phyloP scores from a whole-genome alignment of 257 asterid genomes.

The Scutellaria galericulata region DNA sequence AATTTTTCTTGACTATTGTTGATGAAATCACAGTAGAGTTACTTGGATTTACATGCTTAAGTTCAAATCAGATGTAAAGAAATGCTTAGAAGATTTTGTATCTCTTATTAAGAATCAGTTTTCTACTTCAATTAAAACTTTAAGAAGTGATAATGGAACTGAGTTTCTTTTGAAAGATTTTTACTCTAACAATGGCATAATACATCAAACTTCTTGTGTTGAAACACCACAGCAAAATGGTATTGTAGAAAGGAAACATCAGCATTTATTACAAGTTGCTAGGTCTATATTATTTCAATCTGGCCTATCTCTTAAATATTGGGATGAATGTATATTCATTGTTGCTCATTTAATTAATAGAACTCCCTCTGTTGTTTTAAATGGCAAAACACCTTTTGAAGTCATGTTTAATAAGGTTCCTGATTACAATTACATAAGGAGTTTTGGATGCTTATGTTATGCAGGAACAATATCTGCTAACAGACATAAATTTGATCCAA shows the following conservation, averaged over 20 bases:
- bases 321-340: not conserved
- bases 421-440: not conserved
- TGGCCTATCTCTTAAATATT: not conserved
- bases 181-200: not conserved
- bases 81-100: not conserved
- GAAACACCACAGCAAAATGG: not conserved
- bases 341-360: not conserved
- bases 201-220: not conserved
- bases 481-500: not conserved
- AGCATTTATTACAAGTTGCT: not conserved
- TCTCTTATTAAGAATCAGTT: not conserved
- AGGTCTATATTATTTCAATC: not conserved
- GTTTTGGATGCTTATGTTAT: not conserved
- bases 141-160: not conserved
- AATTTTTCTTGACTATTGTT: not conserved
- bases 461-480: not conserved
- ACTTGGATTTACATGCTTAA: not conserved
- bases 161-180: not conserved
- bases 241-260: not conserved
- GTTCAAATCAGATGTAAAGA: not conserved
- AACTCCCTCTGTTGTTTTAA: not conserved
- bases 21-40: not conserved
- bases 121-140: no score
- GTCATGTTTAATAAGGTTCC: not conserved
- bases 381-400: not conserved